Conservation (phyloP, 1,284 basidiomycete species). For the Puccinia brachypodii region DNA sequence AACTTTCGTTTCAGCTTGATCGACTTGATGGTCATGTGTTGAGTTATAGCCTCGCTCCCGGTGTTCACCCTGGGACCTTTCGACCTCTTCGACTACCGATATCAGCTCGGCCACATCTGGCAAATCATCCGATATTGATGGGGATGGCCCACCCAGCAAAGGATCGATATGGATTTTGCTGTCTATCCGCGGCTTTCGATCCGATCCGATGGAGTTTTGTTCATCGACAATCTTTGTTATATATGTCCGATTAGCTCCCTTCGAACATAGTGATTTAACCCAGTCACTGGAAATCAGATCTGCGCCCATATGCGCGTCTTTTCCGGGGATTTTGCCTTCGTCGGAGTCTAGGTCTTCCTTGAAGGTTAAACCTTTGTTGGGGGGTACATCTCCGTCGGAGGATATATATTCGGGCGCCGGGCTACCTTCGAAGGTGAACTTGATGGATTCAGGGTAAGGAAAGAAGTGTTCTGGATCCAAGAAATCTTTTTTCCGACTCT, state of each 20-base stretch:
- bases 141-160: not conserved
- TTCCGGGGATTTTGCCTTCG: not conserved
- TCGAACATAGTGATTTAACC: slow-evolving; percentile 2
- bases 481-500: not conserved
- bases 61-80: slow-evolving; percentile 6
- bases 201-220: not conserved
- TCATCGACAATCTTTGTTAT: not conserved
- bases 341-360: not conserved
- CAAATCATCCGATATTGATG: not conserved
- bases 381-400: not conserved
- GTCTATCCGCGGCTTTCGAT: not conserved
- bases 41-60: not conserved
- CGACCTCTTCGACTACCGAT: not conserved
- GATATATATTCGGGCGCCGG: not conserved
- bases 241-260: not conserved
- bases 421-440: not conserved
- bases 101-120: slow-evolving; percentile 1
- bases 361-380: not conserved
- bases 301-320: not conserved
- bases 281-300: slow-evolving; percentile 11
- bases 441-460: not conserved
- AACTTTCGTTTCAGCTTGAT: not conserved
- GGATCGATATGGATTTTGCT: slow-evolving; percentile 25
- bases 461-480: slow-evolving; percentile 25
- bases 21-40: not conserved